Conservation (phyloP, 2,329 filamentous ascomycete genomes). For the Tolypocladium nubicola region DNA sequence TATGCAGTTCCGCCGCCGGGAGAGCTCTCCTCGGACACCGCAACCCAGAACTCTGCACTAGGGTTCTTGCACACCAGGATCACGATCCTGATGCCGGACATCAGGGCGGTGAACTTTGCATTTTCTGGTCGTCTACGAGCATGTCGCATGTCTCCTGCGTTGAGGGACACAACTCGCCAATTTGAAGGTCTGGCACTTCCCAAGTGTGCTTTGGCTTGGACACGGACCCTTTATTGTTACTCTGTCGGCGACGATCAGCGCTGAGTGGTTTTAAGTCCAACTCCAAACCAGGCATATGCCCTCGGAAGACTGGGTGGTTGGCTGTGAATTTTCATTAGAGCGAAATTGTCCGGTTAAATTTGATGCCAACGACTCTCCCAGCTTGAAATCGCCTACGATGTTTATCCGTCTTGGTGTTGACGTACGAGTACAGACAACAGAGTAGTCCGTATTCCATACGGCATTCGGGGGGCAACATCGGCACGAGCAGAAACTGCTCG, state of each 20-base stretch:
- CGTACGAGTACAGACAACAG: too few species aligned
- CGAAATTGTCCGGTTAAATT: too few species aligned
- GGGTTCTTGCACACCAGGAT: background rate
- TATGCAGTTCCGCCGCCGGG: background rate
- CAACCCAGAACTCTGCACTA: background rate
- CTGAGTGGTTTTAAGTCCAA: background rate
- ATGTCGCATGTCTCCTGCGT: background rate
- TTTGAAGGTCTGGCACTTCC: background rate
- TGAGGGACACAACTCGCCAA: background rate
- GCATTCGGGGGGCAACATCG: background rate
- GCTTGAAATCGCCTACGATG: too few species aligned
- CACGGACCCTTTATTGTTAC: background rate
- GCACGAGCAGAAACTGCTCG: background rate
- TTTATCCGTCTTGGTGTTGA: too few species aligned
- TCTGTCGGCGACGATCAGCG: background rate
- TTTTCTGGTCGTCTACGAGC: background rate
- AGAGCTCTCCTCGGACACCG: background rate
- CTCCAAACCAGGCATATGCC: background rate
- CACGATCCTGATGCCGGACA: background rate
- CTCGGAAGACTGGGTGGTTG: background rate
- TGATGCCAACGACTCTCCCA: too few species aligned
- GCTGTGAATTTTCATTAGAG: background rate
- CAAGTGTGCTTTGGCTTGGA: background rate
- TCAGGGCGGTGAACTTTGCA: background rate
- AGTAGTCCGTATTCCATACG: background rate